Base-by-base conservation (phyloP, 2,329 filamentous ascomycete genomes). In the Fusarium humuli region DNA sequence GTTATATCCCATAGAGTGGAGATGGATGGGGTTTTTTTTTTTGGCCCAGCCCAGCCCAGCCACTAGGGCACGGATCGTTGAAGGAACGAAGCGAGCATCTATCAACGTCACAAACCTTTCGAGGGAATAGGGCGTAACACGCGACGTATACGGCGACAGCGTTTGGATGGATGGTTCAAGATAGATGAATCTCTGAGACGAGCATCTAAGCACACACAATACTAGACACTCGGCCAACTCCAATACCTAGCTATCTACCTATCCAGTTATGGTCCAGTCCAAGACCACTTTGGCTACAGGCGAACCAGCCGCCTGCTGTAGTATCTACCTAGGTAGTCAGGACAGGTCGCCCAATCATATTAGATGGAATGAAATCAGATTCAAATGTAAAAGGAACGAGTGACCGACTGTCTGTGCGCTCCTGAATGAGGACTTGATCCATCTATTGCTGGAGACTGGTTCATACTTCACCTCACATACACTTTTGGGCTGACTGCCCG, bases 121-220 rank as follows among this genome's bases (percentile, higher is more conserved):
- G 27, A 27, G 49, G 57, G 67, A 49, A 52, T 41, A 52, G 49
- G 49, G 40, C 18, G 49, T 61, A 37, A 63, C 34, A 57, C 63
- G 58, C 68, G 48, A 69, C 22, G 70, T 67, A 72, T 48, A 72
- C 62, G 69, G 49, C 53, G 52, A 66, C 32, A 72, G 69, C 69
- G 69, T 71, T 72, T 61, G 20, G 30, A 61, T 29, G 29, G 54
- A 60, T n/a, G 47, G 53, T 29, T 47, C 49, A 53, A 25, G 46
- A 32, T 32, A 30, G 44, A 54, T 32, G 37, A 25, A 45, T 57
- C 34, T 57, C 16, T 40, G 40, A 42, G 46, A 65, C 48, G 48
- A 62, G 53, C 29, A 61, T 61, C 37, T 53, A 54, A 48, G 48
- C 53, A 48, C 57, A 48, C 49, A 59, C 57, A 63, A 58, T 27